Evolutionary conservation across 805 yeast species (phyloP), one percentile per base, ranked within the genome.

Genomic region (Wickerhamiella spandovensis): DNA sequence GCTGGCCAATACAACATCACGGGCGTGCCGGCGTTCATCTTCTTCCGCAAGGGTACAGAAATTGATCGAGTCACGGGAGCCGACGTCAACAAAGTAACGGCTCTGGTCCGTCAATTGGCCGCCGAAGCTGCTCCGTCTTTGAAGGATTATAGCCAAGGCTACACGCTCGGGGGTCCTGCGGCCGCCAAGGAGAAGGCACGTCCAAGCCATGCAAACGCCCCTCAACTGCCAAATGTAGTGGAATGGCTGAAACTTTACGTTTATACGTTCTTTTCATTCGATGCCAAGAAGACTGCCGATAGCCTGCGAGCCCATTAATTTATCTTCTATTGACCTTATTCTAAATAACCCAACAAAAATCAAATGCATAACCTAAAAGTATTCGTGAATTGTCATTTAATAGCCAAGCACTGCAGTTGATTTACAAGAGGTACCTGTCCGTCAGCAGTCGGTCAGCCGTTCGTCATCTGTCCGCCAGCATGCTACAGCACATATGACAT

Each of bases 11-110:
- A 71, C 64, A 71, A 68, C 70, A 79, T 79, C 51, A 69, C 75
- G 32, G 77, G 81, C 54, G 77, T 79, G 79, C 85, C 85, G 55
- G 77, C 84, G 51, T 70, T 79, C 58, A 71, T 87, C 55, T 81
- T 85, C 67, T 78, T 84, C 77, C 83, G 82, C 74, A 72, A 73
- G 53, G 95, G 95, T 46, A 68, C 78, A 68, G 79, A 79, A 61
- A 77, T 86, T 54, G 76, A 77, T n/a, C 58, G 61, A 9, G 57
- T 61, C n/a, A 28, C 47, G 8, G 68, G 68, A n/a, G 67, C 61
- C 22, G 59, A 61, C 35, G 17, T 56, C 17, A 37, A 43, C 12
- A 48, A 43, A 1, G 42, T 59, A 20, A 48, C 46, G 12, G 48
- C 51, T 12, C 39, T 30, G 8, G 48, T 59, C 12, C 45, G 43